A percentile compares a stretch with the other conserved stretches of the same genome.
These are phyloP conservation scores for Trametes meyenii DNA, from an alignment of 768 basidiomycete species.

Conservation along the genomic window DNA sequence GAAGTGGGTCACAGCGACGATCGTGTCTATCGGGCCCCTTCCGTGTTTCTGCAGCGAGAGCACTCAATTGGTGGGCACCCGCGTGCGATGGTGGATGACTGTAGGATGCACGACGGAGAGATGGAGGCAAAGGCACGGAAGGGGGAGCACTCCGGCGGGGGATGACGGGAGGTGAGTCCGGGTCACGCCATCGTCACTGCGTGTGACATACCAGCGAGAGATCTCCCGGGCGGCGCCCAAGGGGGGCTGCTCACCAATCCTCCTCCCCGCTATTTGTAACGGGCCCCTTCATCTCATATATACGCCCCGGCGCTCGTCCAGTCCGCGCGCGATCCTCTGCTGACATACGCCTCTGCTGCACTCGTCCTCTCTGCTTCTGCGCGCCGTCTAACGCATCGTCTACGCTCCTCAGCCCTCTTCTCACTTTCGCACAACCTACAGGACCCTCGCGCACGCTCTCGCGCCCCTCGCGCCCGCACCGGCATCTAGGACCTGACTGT, in stretches of 20 bases:
- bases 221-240: slow-evolving; percentile 12
- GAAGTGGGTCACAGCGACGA: not conserved
- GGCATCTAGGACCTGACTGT: not conserved
- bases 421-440: not conserved
- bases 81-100: not conserved
- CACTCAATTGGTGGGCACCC: not conserved
- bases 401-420: not conserved
- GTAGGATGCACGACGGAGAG: not conserved
- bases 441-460: slow-evolving; percentile 1
- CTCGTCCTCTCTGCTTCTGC: not conserved
- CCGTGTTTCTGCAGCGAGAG: not conserved
- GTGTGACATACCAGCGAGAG: slow-evolving; percentile 10
- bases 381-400: not conserved
- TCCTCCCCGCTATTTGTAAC: slow-evolving; percentile 25
- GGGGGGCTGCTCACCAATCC: slow-evolving; percentile 26
- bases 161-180: slow-evolving; percentile 4
- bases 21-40: not conserved
- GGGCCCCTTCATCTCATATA: slow-evolving; percentile 19
- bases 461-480: not conserved
- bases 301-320: slow-evolving; percentile 16
- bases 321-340: slow-evolving; percentile 8
- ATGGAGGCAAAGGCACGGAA: not conserved
- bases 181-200: slow-evolving; percentile 17
- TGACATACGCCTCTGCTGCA: slow-evolving; percentile 3
- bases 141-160: not conserved